Evolutionary conservation across 805 yeast genomes (phyloP).

Genomic region (Pichia exigua): DNA sequence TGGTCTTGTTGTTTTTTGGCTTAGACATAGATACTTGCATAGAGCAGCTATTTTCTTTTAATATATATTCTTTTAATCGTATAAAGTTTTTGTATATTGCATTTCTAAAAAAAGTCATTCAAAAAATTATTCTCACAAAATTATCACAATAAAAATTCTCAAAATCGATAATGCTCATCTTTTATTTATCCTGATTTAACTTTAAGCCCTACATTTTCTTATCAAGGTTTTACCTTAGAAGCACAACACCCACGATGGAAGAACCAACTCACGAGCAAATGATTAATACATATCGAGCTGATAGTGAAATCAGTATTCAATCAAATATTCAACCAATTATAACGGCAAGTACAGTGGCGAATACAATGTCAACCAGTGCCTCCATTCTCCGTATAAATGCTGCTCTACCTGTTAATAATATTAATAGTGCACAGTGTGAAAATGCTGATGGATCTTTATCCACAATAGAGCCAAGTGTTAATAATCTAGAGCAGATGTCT

Average conservation of each 20-base stretch:
- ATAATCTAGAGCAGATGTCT: neutral
- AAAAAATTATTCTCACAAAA: neutral
- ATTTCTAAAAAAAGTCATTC: neutral
- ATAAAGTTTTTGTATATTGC: neutral
- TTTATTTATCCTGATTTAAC: too few species aligned
- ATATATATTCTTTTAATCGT: neutral
- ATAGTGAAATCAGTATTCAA: neutral
- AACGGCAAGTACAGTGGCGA: neutral
- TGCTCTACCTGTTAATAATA: neutral
- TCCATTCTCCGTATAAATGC: neutral
- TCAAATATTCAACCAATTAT: neutral
- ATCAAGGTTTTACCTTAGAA: neutral
- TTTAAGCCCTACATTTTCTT: neutral
- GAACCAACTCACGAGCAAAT: neutral
- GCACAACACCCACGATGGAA: neutral
- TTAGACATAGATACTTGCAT: constrained; percentile 18
- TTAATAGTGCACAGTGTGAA: neutral
- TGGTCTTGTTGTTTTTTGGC: constrained; percentile 18
- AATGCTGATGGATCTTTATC: neutral
- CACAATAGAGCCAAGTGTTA: too few species aligned
- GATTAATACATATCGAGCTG: neutral
- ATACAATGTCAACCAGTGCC: neutral
- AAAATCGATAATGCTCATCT: neutral
- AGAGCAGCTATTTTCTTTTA: constrained; percentile 23
- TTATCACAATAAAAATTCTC: too few species aligned